Evolutionary conservation across 371 early-diverging fungal species (phyloP).

Genomic region (Mucor mucedo): DNA sequence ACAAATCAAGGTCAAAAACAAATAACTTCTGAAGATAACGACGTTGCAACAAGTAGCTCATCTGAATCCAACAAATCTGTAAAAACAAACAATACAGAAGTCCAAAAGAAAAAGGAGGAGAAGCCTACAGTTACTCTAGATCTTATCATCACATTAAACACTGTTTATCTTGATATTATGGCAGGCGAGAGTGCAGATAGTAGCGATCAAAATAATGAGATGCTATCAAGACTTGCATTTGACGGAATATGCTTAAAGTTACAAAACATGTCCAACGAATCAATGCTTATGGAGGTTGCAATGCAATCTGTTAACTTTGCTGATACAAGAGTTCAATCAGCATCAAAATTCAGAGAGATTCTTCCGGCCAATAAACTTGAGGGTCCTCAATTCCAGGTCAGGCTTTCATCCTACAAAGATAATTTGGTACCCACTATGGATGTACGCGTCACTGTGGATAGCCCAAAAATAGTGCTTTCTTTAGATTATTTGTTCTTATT

Average conservation of each 20-base stretch:
- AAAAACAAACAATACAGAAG: background rate
- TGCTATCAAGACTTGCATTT: conserved; percentile 61
- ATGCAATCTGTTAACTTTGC: conserved; percentile 75
- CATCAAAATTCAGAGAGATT: conserved; percentile 85
- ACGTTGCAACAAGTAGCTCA: background rate
- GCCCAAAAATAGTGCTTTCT: conserved; percentile 81
- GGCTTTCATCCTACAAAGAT: conserved; percentile 31
- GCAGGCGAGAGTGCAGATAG: conserved; percentile 54
- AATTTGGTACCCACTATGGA: conserved; percentile 36
- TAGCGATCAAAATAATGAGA: conserved; percentile 15
- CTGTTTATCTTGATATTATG: conserved; percentile 55
- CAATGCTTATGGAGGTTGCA: conserved; percentile 75
- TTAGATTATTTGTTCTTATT: conserved; percentile 82
- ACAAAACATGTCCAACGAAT: conserved; percentile 62
- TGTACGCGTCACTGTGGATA: conserved; percentile 77
- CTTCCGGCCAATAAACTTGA: conserved; percentile 70
- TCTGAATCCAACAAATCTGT: background rate
- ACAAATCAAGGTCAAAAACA: background rate
- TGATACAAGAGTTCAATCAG: conserved; percentile 78
- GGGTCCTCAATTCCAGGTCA: conserved; percentile 74
- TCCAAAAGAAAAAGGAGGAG: background rate
- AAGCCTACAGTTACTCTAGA: conserved; percentile 23
- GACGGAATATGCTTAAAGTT: conserved; percentile 66
- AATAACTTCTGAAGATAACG: background rate
- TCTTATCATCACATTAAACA: conserved; percentile 30